Evolutionary conservation across 2,329 filamentous ascomycete species (phyloP), one percentile per base, ranked within the genome.

Genomic region (Clarireedia sp.): DNA sequence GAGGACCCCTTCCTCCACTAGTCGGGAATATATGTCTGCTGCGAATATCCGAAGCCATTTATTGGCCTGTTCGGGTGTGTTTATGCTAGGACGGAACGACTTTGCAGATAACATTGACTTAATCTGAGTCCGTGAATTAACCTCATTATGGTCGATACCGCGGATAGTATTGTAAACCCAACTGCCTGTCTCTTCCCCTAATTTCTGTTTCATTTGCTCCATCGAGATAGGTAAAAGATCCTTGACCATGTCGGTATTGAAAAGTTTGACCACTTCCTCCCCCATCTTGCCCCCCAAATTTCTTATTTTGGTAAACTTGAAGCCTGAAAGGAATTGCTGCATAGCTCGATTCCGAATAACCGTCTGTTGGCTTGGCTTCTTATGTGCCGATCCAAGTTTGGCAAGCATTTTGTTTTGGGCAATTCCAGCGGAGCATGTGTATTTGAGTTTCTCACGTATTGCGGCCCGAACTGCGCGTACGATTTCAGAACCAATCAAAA

Each of bases 61-160:
- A 23, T 81, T 75, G 1, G 86, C 92, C 68, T 95, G 89, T 21
- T 94, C 89, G 17, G 81, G 74, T 2, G 78, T 86, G 62, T 83
- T 87, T 67, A 97, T 92, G 55, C 79, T 83, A 0, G 94, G 94
- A 24, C 89, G 80, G 66, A 99, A 99, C 0, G 90, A 95, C 69
- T 99, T 99, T 19, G 94, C 91, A 1, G 90, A 96, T 14, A 97
- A 77, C 91, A 99, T 97, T 16, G 88, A 94, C 70, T 97, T 96
- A 74, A 96, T 96, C 66, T 94, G 89, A 1, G 90, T 96, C 51
- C 92, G 79, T 26, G 90, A 81, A 66, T 90, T 96, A 62, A 99
- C 90, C 70, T 96, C 91, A 64, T 87, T 94, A 49, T 77, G 75
- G 69, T 99, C 94, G 58, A 91, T 82, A 1, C 94, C 94, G 10